Conservation (phyloP, 2,329 filamentous ascomycete species). For the Pseudocercospora eumusae region DNA sequence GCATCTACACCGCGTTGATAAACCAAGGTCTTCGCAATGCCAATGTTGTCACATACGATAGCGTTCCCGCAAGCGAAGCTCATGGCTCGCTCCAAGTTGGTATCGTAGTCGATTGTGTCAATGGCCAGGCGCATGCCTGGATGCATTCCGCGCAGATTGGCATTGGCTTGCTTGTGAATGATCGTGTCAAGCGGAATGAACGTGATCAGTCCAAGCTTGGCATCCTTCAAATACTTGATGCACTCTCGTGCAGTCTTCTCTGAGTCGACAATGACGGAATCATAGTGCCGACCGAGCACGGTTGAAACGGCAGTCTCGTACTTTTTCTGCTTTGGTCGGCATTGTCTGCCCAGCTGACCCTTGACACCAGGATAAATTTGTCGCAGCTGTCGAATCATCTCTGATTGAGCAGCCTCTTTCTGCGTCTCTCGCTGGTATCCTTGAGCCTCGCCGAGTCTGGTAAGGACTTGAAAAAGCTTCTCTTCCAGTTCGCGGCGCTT, state of each 20-base stretch:
- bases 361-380: slow-evolving; percentile 89
- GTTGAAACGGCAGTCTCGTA: slow-evolving; percentile 91
- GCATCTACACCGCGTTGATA: slow-evolving; percentile 83
- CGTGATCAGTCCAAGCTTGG: slow-evolving; percentile 81
- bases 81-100: slow-evolving; percentile 84
- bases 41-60: slow-evolving; percentile 86
- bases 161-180: slow-evolving; percentile 87
- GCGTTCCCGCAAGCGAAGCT: slow-evolving; percentile 93
- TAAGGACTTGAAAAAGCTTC: slow-evolving; percentile 78
- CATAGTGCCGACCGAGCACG: slow-evolving; percentile 88
- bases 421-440: slow-evolving; percentile 83
- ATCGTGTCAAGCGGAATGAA: slow-evolving; percentile 98
- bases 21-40: slow-evolving; percentile 84
- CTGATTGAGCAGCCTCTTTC: slow-evolving; percentile 74
- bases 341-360: slow-evolving; percentile 85
- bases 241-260: slow-evolving; percentile 93
- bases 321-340: slow-evolving; percentile 96
- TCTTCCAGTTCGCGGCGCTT: slow-evolving; percentile 87
- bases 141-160: slow-evolving; percentile 84
- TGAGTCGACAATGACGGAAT: slow-evolving; percentile 91
- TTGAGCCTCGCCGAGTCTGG: slow-evolving; percentile 80
- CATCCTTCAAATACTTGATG: slow-evolving; percentile 89
- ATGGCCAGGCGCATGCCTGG: slow-evolving; percentile 85
- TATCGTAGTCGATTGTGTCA: slow-evolving; percentile 93
- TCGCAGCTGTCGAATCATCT: slow-evolving; percentile 82